Evolutionary conservation across 805 yeast species (phyloP), one percentile per base, ranked within the genome.

Genomic region (Ogataea naganishii): DNA sequence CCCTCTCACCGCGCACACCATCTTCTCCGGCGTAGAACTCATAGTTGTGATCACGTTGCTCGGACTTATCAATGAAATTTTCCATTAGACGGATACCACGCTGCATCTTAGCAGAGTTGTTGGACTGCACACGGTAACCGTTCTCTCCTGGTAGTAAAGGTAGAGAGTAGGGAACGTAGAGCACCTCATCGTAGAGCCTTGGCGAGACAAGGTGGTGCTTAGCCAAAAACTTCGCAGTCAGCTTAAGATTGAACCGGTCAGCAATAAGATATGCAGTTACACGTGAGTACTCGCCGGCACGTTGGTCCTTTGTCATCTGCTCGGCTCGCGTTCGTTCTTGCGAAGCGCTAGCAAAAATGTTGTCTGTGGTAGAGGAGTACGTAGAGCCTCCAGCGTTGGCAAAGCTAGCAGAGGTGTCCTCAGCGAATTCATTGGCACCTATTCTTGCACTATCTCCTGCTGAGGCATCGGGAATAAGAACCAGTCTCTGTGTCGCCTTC

Each of bases 201-300:
- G 96, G 95, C 6, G 82, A 71, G 1, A 88, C 94, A 43, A 79
- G 78, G 54, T 89, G 98, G 25, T 76, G 64, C 6, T 69, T 60
- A 23, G 68, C 60, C 18, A 92, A 57, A 43, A 84, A 89, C 26
- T 66, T 64, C 1, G 80, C 66, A 3, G 85, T 72, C 6, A 69
- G 60, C 19, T 64, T 63, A 31, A 92, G 55, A 44, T 82, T 68
- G 46, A 85, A 78, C 19, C 80, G 83, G 34, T 85, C 96, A 12
- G 95, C 78, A 5, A 88, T 79, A 40, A 85, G 72, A 55, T 89
- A 89, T 1, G 97, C 96, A 0, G 97, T 88, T 33, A 88, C 86
- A 38, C 98, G 58, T 23, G 94, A 75, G 40, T 80, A 68, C 37
- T 75, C 80, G 18, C 67, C 72, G 6, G 75, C 72, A 26, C 83